phyloP scores from a whole-genome alignment of 345 rosid species.

The Citrus sp. region DNA sequence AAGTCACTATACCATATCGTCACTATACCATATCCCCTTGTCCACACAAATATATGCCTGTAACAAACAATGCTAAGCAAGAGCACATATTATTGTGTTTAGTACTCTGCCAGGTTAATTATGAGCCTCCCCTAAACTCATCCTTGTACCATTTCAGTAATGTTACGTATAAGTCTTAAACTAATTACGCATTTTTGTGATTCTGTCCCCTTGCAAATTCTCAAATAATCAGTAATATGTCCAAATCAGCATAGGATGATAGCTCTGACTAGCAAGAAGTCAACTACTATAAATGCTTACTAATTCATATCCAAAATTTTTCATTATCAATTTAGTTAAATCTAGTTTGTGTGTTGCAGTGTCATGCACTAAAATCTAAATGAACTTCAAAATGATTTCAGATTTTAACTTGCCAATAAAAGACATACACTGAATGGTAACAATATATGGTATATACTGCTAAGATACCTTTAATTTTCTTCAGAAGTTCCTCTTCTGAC shows the following conservation, averaged over 20 bases:
- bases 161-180: not conserved
- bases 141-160: not conserved
- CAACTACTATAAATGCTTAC: not conserved
- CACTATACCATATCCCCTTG: not conserved
- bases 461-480: slow-evolving; percentile 54
- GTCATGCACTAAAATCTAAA: not conserved
- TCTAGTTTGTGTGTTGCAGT: not conserved
- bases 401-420: not conserved
- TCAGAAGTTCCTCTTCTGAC: slow-evolving; percentile 60
- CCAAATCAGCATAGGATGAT: not conserved
- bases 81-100: not conserved
- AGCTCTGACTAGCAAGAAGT: not conserved
- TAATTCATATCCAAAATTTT: not conserved
- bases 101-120: not conserved
- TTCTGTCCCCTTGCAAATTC: not conserved
- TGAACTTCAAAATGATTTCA: not conserved
- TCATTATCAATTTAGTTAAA: not conserved
- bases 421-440: not conserved
- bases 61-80: not conserved
- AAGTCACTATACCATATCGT: not conserved
- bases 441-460: not conserved
- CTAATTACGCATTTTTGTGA: not conserved
- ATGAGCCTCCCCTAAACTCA: not conserved
- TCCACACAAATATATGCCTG: not conserved
- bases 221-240: not conserved